Base-by-base conservation (phyloP, 345 rosid genomes). In the Rhodamnia rubescens region DNA sequence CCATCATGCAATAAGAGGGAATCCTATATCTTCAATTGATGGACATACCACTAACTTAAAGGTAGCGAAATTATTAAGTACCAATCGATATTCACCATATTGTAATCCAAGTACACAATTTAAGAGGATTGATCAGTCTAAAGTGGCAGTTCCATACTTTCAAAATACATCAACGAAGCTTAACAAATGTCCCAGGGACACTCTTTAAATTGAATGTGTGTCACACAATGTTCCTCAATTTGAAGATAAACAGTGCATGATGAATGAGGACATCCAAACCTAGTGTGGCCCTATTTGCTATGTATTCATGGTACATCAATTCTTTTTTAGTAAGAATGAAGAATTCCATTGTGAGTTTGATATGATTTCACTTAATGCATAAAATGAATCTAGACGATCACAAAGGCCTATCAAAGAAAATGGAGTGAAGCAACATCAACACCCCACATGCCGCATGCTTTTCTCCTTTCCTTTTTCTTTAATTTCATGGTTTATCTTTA, bases 221-320 rank as follows among this genome's bases (percentile, higher is more conserved):
- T 61, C 11, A 1, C 3, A 36, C 5, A 14, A 27, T 36, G 40
- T 27, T 61, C 7, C 40, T 27, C 40, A 1, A 61, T 61, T 36
- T 61, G 40, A 0, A 27, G 0, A 0, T 27, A 27, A 3, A 61
- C 2, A 18, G 74, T 27, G 1, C 0, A 27, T 7, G 10, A 1
- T 1, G 13, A 56, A 27, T 0, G 0, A 61, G 18, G 10, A 27
- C 8, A 27, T 59, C 1, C 1, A 1, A 59, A 27, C 0, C 40
- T 14, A 61, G 9, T 61, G 29, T 27, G 24, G 6, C 24, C 24
- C 36, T 16, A 32, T 32, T 32, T 64, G 40, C 78, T 18, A 4
- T 69, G 9, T 8, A 36, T 22, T 1, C 24, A 69, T 18, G 13
- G 47, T 11, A 32, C 18, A 4, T 18, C 78, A 69, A 32, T 18